Base-by-base conservation (phyloP, 2,329 filamentous ascomycete species). In the Phaeophleospora eucalypticola region DNA sequence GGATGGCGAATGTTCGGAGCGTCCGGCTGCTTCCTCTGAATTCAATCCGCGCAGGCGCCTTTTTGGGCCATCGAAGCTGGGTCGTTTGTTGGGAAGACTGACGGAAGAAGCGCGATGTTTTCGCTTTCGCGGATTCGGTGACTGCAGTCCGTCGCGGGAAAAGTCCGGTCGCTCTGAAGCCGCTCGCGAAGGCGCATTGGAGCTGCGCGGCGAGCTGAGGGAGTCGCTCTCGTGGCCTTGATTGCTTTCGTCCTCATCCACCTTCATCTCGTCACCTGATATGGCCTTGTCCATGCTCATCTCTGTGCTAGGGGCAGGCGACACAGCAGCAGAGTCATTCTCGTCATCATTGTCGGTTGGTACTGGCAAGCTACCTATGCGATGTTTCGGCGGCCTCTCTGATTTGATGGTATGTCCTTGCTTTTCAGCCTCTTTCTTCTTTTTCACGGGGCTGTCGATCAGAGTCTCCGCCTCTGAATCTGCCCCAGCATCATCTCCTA, bases 1-100 rank as follows among this genome's bases (percentile, higher is more conserved):
- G 15, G 84, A 87, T 16, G 73, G 67, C 8, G 84, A 87, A 51
- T 77, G 65, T 45, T 71, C 64, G 7, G 45, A 47, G 18, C 51
- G 41, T 17, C 45, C 50, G 18, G 15, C 35, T 4, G 47, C 34
- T 37, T 58, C 63, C 38, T 64, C 62, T 7, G 60, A 61, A 34
- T 64, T 53, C 36, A 61, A 46, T 12, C 58, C 58, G 15, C 59
- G 59, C 33, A 59, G 48, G 21, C 49, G 54, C 8, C 58, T 54
- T 27, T 56, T 59, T 4, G 61, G 53, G 8, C 53, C 53, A 16
- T 65, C 56, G 45, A 60, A 53, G 34, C 60, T 63, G 9, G 56
- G 59, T 10, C 62, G 50, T 43, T 65, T 65, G 43, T 59, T 65
- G 4, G 62, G 61, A n/a, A 64, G 49, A 24, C 54, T 58, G 20